Evolutionary conservation across 2,329 filamentous ascomycete species (phyloP).

Genomic region (Colletotrichum tropicale): DNA sequence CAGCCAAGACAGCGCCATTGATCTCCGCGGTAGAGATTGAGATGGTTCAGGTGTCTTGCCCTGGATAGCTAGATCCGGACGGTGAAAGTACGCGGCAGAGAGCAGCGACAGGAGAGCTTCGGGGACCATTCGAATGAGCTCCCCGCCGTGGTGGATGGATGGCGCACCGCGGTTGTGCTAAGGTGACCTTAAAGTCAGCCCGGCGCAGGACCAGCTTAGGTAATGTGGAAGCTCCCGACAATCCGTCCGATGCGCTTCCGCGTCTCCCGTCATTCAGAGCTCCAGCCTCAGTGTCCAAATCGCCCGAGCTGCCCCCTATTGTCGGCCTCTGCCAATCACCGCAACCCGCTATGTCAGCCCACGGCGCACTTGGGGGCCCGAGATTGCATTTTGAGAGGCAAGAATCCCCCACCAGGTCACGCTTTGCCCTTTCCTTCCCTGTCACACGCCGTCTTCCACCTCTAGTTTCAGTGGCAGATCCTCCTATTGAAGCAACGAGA

Average conservation of each 20-base stretch:
- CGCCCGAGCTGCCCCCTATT: not conserved
- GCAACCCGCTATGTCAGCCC: not conserved
- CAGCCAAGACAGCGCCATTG: not conserved
- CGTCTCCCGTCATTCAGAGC: not conserved
- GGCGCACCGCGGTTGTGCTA: not conserved
- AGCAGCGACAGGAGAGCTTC: not conserved
- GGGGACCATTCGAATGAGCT: not conserved
- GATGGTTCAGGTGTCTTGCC: not conserved
- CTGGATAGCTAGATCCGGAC: not conserved
- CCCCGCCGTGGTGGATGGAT: not conserved
- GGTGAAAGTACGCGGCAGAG: not conserved
- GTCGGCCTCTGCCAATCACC: slow-evolving; percentile 2
- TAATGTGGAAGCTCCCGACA: not conserved
- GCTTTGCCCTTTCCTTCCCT: not conserved
- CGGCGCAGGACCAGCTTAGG: not conserved
- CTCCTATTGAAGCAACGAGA: not conserved
- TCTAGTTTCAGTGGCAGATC: not conserved
- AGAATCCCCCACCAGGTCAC: not conserved
- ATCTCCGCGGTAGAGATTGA: not conserved
- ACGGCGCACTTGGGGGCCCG: not conserved
- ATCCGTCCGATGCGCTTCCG: not conserved
- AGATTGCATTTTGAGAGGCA: not conserved
- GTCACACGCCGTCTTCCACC: not conserved
- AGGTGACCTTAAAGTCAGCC: not conserved
- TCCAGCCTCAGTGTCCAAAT: not conserved